A percentile compares a stretch with the other conserved stretches of the same genome.
Conservation (phyloP, 768 basidiomycete species). For the Hygrocybe punicea region DNA sequence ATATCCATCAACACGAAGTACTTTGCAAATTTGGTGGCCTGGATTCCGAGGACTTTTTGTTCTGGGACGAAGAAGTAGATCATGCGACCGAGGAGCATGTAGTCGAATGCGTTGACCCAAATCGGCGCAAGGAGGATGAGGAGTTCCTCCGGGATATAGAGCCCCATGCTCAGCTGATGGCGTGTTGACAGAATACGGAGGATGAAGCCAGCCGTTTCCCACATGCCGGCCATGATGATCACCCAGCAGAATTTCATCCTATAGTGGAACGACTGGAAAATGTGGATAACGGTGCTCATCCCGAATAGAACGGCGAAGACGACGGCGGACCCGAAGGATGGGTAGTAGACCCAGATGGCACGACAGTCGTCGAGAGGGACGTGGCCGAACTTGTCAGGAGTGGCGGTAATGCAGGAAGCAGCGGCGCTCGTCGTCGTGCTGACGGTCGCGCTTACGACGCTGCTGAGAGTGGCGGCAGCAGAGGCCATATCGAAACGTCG, state of each 20-base stretch:
- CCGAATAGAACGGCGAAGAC: conserved; percentile 20
- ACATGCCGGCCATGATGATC: conserved; percentile 19
- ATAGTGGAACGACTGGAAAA: conserved; percentile 19
- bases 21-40: conserved; percentile 12
- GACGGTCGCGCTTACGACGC: no score
- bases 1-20: conserved; percentile 20
- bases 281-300: conserved; percentile 12
- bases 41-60: conserved; percentile 15
- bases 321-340: conserved; percentile 20
- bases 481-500: no score
- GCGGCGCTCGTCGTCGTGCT: background rate
- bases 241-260: conserved; percentile 25
- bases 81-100: conserved; percentile 22
- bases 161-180: conserved; percentile 8
- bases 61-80: conserved; percentile 22
- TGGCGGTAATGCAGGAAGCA: background rate
- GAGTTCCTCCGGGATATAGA: conserved; percentile 13
- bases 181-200: conserved; percentile 12
- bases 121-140: conserved; percentile 23
- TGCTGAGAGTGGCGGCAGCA: no score
- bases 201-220: conserved; percentile 20
- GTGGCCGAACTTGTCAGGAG: background rate
- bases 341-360: conserved; percentile 10
- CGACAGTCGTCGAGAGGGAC: conserved; percentile 1
- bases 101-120: conserved; percentile 27